Percentiles rank a stretch among this genome's conserved stretches.
Evolutionary conservation across 768 basidiomycete species (phyloP).

Genomic region (Mycena amicta): DNA sequence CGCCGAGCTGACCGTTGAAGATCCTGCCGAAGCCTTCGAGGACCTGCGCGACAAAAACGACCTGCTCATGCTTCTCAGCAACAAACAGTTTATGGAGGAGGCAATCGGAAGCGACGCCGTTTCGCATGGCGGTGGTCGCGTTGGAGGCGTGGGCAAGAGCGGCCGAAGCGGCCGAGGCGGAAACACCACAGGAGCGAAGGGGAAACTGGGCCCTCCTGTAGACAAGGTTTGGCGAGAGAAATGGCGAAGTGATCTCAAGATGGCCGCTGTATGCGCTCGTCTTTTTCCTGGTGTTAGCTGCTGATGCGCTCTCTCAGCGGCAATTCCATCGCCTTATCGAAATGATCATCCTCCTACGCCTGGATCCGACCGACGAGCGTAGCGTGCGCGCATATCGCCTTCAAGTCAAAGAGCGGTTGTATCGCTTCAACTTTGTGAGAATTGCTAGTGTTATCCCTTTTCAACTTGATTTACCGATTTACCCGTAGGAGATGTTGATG

Average conservation of each 20-base stretch:
- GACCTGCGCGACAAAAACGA: slow-evolving; percentile 94
- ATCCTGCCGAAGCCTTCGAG: slow-evolving; percentile 97
- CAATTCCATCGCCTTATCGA: slow-evolving; percentile 93
- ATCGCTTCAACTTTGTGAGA: slow-evolving; percentile 92
- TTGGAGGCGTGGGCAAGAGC: slow-evolving; percentile 43
- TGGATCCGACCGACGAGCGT: slow-evolving; percentile 62
- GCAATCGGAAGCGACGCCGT: slow-evolving; percentile 54
- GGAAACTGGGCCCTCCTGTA: slow-evolving; percentile 76
- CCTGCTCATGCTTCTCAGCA: slow-evolving; percentile 70
- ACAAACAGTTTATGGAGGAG: slow-evolving; percentile 70
- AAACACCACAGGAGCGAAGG: slow-evolving; percentile 33
- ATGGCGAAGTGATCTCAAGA: slow-evolving; percentile 83
- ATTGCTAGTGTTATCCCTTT: neutral
- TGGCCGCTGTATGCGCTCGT: slow-evolving; percentile 69
- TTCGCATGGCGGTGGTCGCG: slow-evolving; percentile 55
- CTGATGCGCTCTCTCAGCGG: slow-evolving; percentile 52
- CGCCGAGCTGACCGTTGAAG: slow-evolving; percentile 95
- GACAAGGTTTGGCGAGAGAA: slow-evolving; percentile 78
- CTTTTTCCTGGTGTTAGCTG: neutral
- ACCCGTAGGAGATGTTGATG: slow-evolving; percentile 76
- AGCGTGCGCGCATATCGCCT: slow-evolving; percentile 72
- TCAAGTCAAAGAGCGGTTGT: slow-evolving; percentile 93
- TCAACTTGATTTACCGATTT: neutral
- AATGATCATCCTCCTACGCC: slow-evolving; percentile 78
- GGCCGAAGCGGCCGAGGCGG: slow-evolving; percentile 28